These are phyloP conservation scores for Kodamaea hsintzibuensis DNA, from an alignment of 805 yeast species.

Conservation along the genomic window DNA sequence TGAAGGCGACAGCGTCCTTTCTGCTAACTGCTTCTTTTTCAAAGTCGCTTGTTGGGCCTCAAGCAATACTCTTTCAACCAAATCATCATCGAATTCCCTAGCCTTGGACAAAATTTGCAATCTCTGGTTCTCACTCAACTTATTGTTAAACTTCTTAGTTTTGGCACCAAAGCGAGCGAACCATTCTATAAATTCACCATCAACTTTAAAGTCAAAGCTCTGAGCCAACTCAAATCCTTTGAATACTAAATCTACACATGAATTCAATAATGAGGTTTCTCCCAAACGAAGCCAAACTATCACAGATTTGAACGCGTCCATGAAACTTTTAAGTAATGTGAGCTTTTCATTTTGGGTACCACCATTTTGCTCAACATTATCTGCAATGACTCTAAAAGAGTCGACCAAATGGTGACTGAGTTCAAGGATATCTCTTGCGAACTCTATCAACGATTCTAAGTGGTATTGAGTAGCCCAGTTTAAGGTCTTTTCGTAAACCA, in stretches of 20 bases:
- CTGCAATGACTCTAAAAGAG: conserved; percentile 52
- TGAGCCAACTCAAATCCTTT: conserved; percentile 65
- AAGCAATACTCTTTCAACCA: conserved; percentile 52
- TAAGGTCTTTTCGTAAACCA: conserved; percentile 66
- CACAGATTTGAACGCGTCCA: conserved; percentile 66
- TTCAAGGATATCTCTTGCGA: conserved; percentile 84
- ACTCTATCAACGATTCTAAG: conserved; percentile 63
- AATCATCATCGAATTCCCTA: conserved; percentile 48
- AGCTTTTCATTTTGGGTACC: conserved; percentile 8
- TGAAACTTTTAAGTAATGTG: conserved; percentile 49
- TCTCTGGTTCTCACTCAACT: conserved; percentile 66
- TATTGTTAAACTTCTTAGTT: conserved; percentile 68
- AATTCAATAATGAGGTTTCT: conserved; percentile 67
- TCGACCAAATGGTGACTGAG: conserved; percentile 68
- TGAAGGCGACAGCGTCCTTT: conserved; percentile 6
- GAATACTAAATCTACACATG: conserved; percentile 72
- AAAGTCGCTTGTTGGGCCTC: conserved; percentile 7
- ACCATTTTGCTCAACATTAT: conserved; percentile 14
- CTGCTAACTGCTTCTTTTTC: conserved; percentile 12
- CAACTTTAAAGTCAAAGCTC: conserved; percentile 52
- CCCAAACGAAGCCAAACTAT: conserved; percentile 82
- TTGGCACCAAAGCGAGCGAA: conserved; percentile 66
- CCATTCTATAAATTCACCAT: conserved; percentile 51
- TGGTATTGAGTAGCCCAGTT: conserved; percentile 72
- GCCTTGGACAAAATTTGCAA: conserved; percentile 63